Evolutionary conservation across 2,329 filamentous ascomycete species (phyloP), one percentile per base, ranked within the genome.

Genomic region (Aspergillus sojae): DNA sequence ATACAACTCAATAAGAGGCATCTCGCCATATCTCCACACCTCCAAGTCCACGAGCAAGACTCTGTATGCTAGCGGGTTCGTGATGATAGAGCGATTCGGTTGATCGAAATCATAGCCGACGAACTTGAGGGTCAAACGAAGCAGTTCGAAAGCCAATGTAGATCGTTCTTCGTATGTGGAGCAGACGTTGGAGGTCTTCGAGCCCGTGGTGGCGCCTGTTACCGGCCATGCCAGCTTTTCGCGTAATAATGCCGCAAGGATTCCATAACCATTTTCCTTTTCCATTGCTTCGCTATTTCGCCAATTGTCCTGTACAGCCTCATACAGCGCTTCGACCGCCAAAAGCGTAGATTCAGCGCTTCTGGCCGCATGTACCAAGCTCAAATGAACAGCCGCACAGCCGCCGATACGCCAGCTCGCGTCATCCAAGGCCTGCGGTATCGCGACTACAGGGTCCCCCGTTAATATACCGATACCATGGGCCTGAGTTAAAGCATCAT

Each of bases 261-360:
- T 91, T 30, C 92, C 91, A 74, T 97, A 99, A 0, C 94, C 96
- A 69, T 96, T 95, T 64, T 96, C 93, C 71, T 92, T 89, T 77
- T 99, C 95, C 91, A 99, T 97, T 30, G 95, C 94, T 76, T 99
- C 96, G 69, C 95, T 98, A 69, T 98, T 98, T 67, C 95, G 88
- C 95, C 96, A 99, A 74, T 91, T 98, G 67, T 91, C 90, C 68
- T 91, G 90, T 57, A 97, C 91, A 64, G 92, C 92, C 67, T 91
- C 88, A 66, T 97, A 93, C 30, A 97, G 83, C 71, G 96, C 91
- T 71, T 96, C 89, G 2, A 96, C 88, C 1, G 94, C 89, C 60
- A 91, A 86, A 11, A 94, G 80, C 32, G 94, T 88, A 52, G 89
- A 89, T 56, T 93, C 88, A 9, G 87, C 83, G 0, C 88, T 89